A percentile compares a stretch with the other conserved stretches of the same genome.
Evolutionary conservation across 2,329 filamentous ascomycete genomes (phyloP).

Genomic region (Aspergillus fischeri): DNA sequence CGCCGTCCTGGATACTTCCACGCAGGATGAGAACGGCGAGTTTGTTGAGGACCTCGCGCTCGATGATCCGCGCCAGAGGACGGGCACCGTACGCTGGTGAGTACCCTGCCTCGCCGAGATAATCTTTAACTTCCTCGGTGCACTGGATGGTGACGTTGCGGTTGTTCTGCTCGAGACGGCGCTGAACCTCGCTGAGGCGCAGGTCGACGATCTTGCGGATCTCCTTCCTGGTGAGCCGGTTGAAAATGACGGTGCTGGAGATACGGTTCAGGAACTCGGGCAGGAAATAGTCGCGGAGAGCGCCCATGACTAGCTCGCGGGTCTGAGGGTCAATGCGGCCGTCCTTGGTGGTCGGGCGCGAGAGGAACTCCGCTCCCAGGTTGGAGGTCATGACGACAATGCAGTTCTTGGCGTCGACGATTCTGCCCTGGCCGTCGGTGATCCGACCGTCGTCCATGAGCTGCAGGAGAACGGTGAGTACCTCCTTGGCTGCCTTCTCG

Average conservation of each 20-base stretch:
- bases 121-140: constrained; percentile 82
- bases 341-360: constrained; percentile 70
- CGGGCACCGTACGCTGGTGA: constrained; percentile 92
- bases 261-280: constrained; percentile 99
- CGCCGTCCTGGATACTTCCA: constrained; percentile 79
- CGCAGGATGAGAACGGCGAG: constrained; percentile 87
- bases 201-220: constrained; percentile 96
- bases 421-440: constrained; percentile 92
- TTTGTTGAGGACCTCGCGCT: constrained; percentile 94
- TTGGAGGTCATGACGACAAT: constrained; percentile 99
- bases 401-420: constrained; percentile 94
- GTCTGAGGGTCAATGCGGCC: constrained; percentile 84
- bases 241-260: constrained; percentile 95
- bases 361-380: constrained; percentile 88
- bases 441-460: constrained; percentile 99
- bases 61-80: constrained; percentile 82
- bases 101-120: constrained; percentile 86
- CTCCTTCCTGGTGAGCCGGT: constrained; percentile 82
- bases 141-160: constrained; percentile 83
- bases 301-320: constrained; percentile 81
- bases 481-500: constrained; percentile 97
- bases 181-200: constrained; percentile 82
- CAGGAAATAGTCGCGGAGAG: constrained; percentile 91
- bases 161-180: constrained; percentile 77
- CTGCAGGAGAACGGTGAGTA: constrained; percentile 94